Conservation (phyloP, 1,139 yeast species). For the Blastobotrys serpentis region DNA sequence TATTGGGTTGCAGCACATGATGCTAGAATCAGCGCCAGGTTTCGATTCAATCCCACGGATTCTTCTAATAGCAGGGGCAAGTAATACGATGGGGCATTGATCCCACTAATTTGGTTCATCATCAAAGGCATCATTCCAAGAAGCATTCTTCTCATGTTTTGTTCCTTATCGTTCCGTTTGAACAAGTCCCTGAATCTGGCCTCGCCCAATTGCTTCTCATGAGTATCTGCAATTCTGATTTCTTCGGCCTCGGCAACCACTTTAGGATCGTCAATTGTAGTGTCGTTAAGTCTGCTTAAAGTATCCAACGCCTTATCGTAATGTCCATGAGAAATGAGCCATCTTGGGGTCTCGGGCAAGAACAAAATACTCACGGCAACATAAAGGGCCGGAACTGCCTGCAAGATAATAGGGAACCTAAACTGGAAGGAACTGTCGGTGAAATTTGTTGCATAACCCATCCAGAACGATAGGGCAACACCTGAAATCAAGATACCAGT, state of each 20-base stretch:
- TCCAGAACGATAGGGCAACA: conserved; percentile 17
- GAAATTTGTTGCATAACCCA: conserved; percentile 16
- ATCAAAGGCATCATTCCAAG: conserved; percentile 12
- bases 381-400: conserved; percentile 22
- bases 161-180: conserved; percentile 27
- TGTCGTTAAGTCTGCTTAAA: conserved; percentile 30
- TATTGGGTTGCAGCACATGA: conserved; percentile 13
- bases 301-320: conserved; percentile 51
- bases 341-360: conserved; percentile 54
- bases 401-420: conserved; percentile 35
- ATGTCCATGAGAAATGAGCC: conserved; percentile 46
- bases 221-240: conserved; percentile 11
- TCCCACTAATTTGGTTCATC: conserved; percentile 18
- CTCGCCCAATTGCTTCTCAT: conserved; percentile 12
- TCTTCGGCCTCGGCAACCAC: conserved; percentile 13
- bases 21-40: conserved; percentile 12
- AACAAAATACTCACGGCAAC: conserved; percentile 27
- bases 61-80: conserved; percentile 13
- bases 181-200: conserved; percentile 15
- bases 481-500: conserved; percentile 17
- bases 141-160: conserved; percentile 14
- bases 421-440: conserved; percentile 26
- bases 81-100: conserved; percentile 15
- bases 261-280: conserved; percentile 4
- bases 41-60: conserved; percentile 10